These are phyloP conservation scores for Mycena capillaripes DNA, from an alignment of 768 basidiomycete species.

Conservation along the genomic window DNA sequence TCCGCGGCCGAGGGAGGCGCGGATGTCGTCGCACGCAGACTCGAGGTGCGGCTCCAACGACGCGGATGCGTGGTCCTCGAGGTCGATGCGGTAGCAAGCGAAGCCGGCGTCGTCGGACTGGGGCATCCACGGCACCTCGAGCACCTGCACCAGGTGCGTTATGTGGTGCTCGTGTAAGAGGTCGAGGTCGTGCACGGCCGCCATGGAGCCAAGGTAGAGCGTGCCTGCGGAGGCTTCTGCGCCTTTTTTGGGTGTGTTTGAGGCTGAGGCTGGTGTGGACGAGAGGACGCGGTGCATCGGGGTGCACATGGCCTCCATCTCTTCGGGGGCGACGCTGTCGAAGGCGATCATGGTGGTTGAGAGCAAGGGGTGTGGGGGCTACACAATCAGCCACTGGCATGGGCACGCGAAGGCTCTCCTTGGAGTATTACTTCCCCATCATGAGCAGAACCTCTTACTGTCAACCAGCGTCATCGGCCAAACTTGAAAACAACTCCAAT, in stretches of 20 bases:
- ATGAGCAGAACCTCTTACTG: too few species aligned
- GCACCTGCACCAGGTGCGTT: conserved; percentile 74
- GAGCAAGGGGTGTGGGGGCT: background rate
- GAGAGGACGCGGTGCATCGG: conserved; percentile 29
- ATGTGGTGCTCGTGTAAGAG: conserved; percentile 65
- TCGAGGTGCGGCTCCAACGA: conserved; percentile 64
- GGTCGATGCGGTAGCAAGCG: conserved; percentile 58
- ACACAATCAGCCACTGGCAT: too few species aligned
- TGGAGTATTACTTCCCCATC: too few species aligned
- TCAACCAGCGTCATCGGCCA: too few species aligned
- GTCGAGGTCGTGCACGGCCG: conserved; percentile 69
- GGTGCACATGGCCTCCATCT: conserved; percentile 33
- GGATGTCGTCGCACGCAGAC: conserved; percentile 63
- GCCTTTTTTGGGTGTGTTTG: background rate
- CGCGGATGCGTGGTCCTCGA: conserved; percentile 60
- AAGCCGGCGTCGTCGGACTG: background rate
- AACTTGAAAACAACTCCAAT: too few species aligned
- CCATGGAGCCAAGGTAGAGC: conserved; percentile 62
- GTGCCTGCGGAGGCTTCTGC: conserved; percentile 4
- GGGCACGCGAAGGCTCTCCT: too few species aligned
- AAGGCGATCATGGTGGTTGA: conserved; percentile 21
- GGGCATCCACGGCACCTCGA: conserved; percentile 67
- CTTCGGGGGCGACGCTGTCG: conserved; percentile 20
- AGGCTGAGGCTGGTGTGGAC: background rate
- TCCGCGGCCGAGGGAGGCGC: conserved; percentile 58